A percentile compares a stretch with the other conserved stretches of the same genome.
phyloP scores from a whole-genome alignment of 108 stramenopile species.

The Nannochloropsis oceanica region DNA sequence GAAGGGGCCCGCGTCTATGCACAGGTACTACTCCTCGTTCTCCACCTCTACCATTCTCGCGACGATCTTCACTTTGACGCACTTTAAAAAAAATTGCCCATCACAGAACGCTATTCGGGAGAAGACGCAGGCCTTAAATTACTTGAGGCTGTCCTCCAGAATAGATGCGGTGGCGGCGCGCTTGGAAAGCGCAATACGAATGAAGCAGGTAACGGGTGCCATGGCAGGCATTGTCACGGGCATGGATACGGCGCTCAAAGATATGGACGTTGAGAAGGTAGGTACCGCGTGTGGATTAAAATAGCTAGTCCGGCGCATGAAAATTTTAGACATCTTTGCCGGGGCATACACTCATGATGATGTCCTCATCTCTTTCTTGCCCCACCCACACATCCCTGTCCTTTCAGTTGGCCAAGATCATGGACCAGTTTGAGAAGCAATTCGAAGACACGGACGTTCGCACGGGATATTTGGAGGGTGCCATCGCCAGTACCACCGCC shows the following conservation, averaged over 20 bases:
- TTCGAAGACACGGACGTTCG: slow-evolving; percentile 96
- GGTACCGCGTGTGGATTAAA: not conserved
- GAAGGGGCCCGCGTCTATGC: slow-evolving; percentile 93
- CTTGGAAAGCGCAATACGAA: slow-evolving; percentile 88
- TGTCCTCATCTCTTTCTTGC: not conserved
- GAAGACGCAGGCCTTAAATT: slow-evolving; percentile 85
- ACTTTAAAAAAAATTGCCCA: not conserved
- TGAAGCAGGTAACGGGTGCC: slow-evolving; percentile 65
- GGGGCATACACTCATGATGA: not conserved
- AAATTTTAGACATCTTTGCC: no score
- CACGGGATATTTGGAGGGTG: slow-evolving; percentile 63
- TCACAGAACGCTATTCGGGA: slow-evolving; percentile 86
- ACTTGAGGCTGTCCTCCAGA: slow-evolving; percentile 63
- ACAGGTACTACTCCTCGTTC: not conserved
- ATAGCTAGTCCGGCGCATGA: no score
- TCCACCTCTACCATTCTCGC: no score
- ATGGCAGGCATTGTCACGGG: slow-evolving; percentile 85
- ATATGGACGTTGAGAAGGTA: slow-evolving; percentile 66
- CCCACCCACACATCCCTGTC: not conserved
- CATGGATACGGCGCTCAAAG: slow-evolving; percentile 67
- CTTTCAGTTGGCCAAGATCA: slow-evolving; percentile 32
- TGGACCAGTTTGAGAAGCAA: slow-evolving; percentile 95
- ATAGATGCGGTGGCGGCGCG: slow-evolving; percentile 88
- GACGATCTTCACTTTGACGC: no score
- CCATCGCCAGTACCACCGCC: slow-evolving; percentile 89